These are phyloP conservation scores for Teratosphaeria nubilosa DNA, from an alignment of 2,329 filamentous ascomycete species.

Conservation along the genomic window DNA sequence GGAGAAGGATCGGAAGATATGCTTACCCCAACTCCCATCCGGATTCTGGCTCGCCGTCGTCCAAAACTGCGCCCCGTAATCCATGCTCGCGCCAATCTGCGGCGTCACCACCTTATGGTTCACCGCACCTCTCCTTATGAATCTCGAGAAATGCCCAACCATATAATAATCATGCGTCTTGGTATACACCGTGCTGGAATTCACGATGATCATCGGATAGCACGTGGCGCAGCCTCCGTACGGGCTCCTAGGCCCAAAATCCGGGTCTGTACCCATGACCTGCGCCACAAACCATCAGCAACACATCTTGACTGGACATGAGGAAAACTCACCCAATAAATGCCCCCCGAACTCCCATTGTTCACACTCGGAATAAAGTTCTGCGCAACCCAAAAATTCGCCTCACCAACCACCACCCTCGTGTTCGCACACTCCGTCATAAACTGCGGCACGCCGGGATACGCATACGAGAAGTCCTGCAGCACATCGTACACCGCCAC, in stretches of 20 bases:
- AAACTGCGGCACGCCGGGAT: constrained; percentile 43
- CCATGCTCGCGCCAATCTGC: constrained; percentile 1
- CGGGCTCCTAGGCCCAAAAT: constrained; percentile 34
- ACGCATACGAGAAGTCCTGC: constrained; percentile 50
- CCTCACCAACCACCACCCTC: constrained; percentile 2
- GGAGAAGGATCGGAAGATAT: constrained; percentile 13
- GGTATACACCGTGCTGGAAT: constrained; percentile 44
- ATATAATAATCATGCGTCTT: constrained; percentile 44
- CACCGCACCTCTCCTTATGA: constrained; percentile 12
- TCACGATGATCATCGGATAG: constrained; percentile 64
- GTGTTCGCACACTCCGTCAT: constrained; percentile 28
- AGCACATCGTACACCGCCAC: constrained; percentile 47
- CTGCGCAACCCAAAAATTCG: constrained; percentile 14
- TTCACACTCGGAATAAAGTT: constrained; percentile 23
- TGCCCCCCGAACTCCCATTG: constrained; percentile 37
- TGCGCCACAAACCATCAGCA: constrained; percentile 29
- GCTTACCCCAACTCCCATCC: constrained; percentile 13
- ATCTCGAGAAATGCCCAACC: constrained; percentile 39
- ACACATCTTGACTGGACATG: background rate
- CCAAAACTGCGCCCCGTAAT: constrained; percentile 9
- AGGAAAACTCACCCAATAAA: constrained; percentile 7
- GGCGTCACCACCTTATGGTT: constrained; percentile 10
- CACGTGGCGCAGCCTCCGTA: constrained; percentile 34
- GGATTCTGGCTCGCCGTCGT: constrained; percentile 14
- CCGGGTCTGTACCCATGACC: constrained; percentile 36